These are phyloP conservation scores for Heterococcus sp. DNA, from an alignment of 108 stramenopile species.

Conservation along the genomic window DNA sequence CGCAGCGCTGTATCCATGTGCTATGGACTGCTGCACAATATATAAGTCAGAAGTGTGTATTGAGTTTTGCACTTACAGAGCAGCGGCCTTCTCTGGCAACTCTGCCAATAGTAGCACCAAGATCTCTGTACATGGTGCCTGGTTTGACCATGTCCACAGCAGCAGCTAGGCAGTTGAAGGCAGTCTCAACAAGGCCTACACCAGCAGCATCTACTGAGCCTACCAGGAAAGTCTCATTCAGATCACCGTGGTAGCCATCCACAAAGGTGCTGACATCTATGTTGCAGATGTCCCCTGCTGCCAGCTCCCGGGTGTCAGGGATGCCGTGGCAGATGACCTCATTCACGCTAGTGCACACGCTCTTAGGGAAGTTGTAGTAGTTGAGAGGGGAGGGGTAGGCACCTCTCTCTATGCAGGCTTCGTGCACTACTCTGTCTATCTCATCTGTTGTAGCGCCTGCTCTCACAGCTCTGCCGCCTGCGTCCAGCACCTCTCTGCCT, in stretches of 20 bases:
- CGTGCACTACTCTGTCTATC: conserved; percentile 55
- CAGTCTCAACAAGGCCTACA: conserved; percentile 39
- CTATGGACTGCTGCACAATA: too few relatives aligned
- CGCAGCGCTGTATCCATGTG: too few relatives aligned
- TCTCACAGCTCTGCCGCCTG: conserved; percentile 28
- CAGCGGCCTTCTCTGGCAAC: conserved; percentile 14
- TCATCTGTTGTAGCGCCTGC: conserved; percentile 70
- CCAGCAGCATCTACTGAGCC: conserved; percentile 51
- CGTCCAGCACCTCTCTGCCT: conserved; percentile 46
- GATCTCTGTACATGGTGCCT: conserved; percentile 54
- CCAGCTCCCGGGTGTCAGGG: conserved; percentile 50
- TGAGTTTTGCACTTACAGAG: not conserved
- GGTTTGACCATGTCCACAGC: conserved; percentile 48
- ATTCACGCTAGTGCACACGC: conserved; percentile 94
- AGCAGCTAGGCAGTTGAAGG: conserved; percentile 42
- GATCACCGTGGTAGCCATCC: conserved; percentile 55
- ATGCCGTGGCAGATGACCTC: conserved; percentile 73
- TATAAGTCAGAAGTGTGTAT: too few relatives aligned
- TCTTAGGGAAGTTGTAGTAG: conserved; percentile 83
- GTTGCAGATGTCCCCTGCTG: conserved; percentile 58
- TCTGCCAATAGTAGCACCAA: conserved; percentile 42
- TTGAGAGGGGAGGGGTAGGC: conserved; percentile 60
- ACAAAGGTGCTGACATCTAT: conserved; percentile 50
- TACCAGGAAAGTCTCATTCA: conserved; percentile 58
- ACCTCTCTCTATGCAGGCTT: conserved; percentile 46